phyloP scores from a whole-genome alignment of 2,329 filamentous ascomycete genomes.

The Gliomastix tumulicola region DNA sequence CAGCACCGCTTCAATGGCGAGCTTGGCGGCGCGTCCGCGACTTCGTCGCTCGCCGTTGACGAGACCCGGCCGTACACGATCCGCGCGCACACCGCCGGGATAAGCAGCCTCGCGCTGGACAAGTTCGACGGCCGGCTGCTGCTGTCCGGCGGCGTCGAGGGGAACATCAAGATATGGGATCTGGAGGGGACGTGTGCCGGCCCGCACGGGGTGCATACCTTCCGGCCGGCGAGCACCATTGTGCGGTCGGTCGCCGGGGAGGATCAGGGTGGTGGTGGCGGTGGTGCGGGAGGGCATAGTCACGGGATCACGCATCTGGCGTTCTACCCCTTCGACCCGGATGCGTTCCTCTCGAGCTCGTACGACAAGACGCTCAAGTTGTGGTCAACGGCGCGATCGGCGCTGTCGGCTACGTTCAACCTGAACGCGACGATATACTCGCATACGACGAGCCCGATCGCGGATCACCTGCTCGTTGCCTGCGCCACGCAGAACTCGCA shows the following conservation, averaged over 20 bases:
- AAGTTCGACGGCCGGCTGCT: slow-evolving; percentile 71
- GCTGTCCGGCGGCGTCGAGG: slow-evolving; percentile 79
- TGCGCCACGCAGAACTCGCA: slow-evolving; percentile 82
- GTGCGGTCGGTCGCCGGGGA: slow-evolving; percentile 28
- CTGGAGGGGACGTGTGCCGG: slow-evolving; percentile 52
- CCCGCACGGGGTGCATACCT: slow-evolving; percentile 36
- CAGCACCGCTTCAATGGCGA: slow-evolving; percentile 63
- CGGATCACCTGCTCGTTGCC: slow-evolving; percentile 71
- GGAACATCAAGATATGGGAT: slow-evolving; percentile 81
- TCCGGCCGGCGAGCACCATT: slow-evolving; percentile 46
- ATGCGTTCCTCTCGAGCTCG: slow-evolving; percentile 69
- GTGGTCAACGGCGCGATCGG: slow-evolving; percentile 59
- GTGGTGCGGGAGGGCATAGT: slow-evolving; percentile 41
- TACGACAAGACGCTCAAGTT: slow-evolving; percentile 74
- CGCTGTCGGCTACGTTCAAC: slow-evolving; percentile 58
- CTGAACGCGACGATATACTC: slow-evolving; percentile 65
- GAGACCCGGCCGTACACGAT: slow-evolving; percentile 25
- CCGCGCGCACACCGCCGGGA: slow-evolving; percentile 70
- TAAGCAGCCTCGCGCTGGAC: slow-evolving; percentile 74
- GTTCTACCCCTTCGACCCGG: slow-evolving; percentile 73
- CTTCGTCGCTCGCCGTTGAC: slow-evolving; percentile 9
- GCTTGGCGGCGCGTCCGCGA: too few relatives aligned
- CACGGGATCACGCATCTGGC: slow-evolving; percentile 69
- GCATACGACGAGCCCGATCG: slow-evolving; percentile 69
- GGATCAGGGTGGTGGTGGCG: slow-evolving; percentile 14